Conservation (phyloP, 164 flowering plant genomes). For the Aristolochia fimbriata region DNA sequence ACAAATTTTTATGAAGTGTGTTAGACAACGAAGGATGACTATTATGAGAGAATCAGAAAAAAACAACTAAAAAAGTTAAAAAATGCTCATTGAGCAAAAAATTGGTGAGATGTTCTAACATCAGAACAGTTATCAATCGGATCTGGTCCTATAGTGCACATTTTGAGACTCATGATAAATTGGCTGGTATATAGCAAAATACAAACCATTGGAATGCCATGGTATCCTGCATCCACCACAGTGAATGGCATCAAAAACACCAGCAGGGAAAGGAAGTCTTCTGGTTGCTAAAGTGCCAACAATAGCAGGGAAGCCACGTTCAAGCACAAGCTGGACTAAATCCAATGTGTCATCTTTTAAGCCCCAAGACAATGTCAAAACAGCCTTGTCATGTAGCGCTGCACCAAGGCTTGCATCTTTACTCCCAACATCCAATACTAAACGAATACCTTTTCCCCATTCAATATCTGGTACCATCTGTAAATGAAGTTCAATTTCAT, state of each 20-base stretch:
- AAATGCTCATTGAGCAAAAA: not conserved
- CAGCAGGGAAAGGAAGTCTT: constrained; percentile 91
- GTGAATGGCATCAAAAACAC: constrained; percentile 84
- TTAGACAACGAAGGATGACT: constrained; percentile 3
- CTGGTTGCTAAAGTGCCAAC: constrained; percentile 58
- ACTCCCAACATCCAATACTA: constrained; percentile 81
- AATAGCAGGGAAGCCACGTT: constrained; percentile 83
- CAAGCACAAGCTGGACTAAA: constrained; percentile 81
- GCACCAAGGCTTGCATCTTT: constrained; percentile 67
- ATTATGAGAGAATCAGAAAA: constrained; percentile 1
- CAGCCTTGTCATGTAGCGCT: constrained; percentile 77
- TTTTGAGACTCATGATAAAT: too few species aligned
- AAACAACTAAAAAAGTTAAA: too few species aligned
- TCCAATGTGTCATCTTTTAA: constrained; percentile 81
- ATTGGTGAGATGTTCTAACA: not conserved
- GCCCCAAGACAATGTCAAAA: constrained; percentile 64
- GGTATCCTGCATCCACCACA: constrained; percentile 65
- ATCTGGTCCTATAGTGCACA: too few species aligned
- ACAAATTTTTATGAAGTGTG: too few species aligned
- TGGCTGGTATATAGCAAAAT: not conserved
- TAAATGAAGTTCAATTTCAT: constrained; percentile 1
- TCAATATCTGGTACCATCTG: constrained; percentile 99
- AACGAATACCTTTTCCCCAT: constrained; percentile 91
- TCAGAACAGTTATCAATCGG: too few species aligned
- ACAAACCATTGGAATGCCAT: constrained; percentile 87